phyloP scores from a whole-genome alignment of 1,139 yeast species.

The Hanseniaspora gamundiae region DNA sequence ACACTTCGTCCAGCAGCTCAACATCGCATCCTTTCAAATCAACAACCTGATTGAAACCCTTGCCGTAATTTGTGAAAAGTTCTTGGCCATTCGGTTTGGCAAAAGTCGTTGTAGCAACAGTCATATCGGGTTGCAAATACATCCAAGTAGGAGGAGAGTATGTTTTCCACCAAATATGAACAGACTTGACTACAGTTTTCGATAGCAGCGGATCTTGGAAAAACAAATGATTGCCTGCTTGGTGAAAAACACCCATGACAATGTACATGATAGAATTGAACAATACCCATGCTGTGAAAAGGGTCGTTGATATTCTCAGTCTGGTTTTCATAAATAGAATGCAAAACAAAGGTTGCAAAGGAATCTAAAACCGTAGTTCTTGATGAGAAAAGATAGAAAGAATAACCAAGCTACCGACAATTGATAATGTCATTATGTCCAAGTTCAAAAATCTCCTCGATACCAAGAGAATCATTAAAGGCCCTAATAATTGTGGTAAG shows the following conservation, averaged over 20 bases:
- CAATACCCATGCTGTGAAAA: slow-evolving; percentile 27
- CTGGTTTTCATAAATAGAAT: slow-evolving; percentile 2
- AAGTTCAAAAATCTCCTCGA: slow-evolving; percentile 13
- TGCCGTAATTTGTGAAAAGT: slow-evolving; percentile 12
- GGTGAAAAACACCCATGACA: slow-evolving; percentile 74
- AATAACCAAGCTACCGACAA: slow-evolving; percentile 46
- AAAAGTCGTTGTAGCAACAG: slow-evolving; percentile 21
- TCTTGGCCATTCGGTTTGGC: slow-evolving; percentile 12
- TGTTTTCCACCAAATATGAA: slow-evolving; percentile 84
- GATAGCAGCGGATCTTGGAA: slow-evolving; percentile 28
- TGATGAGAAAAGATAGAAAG: slow-evolving; percentile 81
- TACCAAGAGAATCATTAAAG: slow-evolving; percentile 41
- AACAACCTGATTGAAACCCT: slow-evolving; percentile 20
- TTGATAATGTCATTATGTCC: slow-evolving; percentile 32
- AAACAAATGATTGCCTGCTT: slow-evolving; percentile 77
- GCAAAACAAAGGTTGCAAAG: slow-evolving; percentile 50
- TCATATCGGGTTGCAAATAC: slow-evolving; percentile 32
- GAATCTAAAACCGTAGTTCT: slow-evolving; percentile 74
- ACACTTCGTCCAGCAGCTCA: slow-evolving; percentile 16
- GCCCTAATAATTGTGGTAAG: slow-evolving; percentile 74
- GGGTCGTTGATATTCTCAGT: slow-evolving; percentile 12
- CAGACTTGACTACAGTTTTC: slow-evolving; percentile 12
- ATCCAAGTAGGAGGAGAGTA: slow-evolving; percentile 91
- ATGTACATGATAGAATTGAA: slow-evolving; percentile 53
- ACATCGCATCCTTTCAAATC: slow-evolving; percentile 29